Evolutionary conservation across 495 filamentous ascomycete genomes (phyloP).

Genomic region (Massariosphaeria phaeospora): DNA sequence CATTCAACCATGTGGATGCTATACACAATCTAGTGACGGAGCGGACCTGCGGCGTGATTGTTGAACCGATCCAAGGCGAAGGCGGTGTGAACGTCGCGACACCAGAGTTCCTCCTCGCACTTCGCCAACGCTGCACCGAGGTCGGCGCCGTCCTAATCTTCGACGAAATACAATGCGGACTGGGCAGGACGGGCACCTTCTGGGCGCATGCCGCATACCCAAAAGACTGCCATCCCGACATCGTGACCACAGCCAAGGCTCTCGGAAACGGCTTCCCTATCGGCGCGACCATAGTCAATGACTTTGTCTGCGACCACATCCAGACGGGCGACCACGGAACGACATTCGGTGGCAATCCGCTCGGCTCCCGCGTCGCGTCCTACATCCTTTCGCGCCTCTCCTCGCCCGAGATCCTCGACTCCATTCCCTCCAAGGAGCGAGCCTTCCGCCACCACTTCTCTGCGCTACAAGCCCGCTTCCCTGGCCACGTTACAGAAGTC

Average conservation of each 20-base stretch:
- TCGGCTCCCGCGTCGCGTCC: slow-evolving; percentile 77
- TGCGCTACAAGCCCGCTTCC: slow-evolving; percentile 59
- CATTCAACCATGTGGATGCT: slow-evolving; percentile 71
- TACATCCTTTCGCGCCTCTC: slow-evolving; percentile 73
- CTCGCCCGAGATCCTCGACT: slow-evolving; percentile 56
- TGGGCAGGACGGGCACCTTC: slow-evolving; percentile 76
- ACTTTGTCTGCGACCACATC: slow-evolving; percentile 73
- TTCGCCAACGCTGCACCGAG: slow-evolving; percentile 75
- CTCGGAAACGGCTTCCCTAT: slow-evolving; percentile 95
- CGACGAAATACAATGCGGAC: slow-evolving; percentile 95
- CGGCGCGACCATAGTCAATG: slow-evolving; percentile 80
- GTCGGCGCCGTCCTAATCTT: slow-evolving; percentile 86
- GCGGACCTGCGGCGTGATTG: slow-evolving; percentile 87
- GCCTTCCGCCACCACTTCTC: slow-evolving; percentile 63
- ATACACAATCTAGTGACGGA: slow-evolving; percentile 70
- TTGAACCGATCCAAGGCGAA: slow-evolving; percentile 97
- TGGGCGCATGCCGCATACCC: slow-evolving; percentile 82
- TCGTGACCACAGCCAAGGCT: slow-evolving; percentile 90
- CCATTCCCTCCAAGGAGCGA: slow-evolving; percentile 59
- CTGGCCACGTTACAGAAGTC: slow-evolving; percentile 67
- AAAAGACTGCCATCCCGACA: slow-evolving; percentile 80
- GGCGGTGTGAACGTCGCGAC: slow-evolving; percentile 83
- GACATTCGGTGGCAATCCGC: slow-evolving; percentile 92
- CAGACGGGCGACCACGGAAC: slow-evolving; percentile 92
- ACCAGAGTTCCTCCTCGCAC: slow-evolving; percentile 69